phyloP scores from a whole-genome alignment of 176 grass and related monocot species.

The Poa annua region DNA sequence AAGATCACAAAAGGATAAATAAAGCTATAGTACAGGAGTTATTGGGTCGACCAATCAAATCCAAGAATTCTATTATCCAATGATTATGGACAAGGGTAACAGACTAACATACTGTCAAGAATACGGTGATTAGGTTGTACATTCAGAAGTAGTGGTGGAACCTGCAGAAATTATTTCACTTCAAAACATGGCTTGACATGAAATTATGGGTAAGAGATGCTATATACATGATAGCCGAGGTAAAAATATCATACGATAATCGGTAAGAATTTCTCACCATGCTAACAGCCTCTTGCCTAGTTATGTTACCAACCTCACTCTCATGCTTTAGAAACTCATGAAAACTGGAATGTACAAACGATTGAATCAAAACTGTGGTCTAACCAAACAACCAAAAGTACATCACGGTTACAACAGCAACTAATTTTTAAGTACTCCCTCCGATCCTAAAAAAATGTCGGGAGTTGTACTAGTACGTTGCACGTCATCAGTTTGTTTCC shows the following conservation, averaged over 20 bases:
- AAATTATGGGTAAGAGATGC: background rate
- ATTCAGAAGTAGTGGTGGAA: constrained; percentile 86
- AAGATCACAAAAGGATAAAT: constrained; percentile 26
- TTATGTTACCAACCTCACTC: constrained; percentile 96
- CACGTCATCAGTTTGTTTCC: too few relatives aligned
- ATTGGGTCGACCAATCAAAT: constrained; percentile 20
- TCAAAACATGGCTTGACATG: constrained; percentile 27
- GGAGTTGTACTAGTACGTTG: too few relatives aligned
- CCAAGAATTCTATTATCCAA: background rate
- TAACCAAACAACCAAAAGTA: constrained; percentile 33
- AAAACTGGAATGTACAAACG: constrained; percentile 61
- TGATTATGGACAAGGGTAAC: constrained; percentile 22
- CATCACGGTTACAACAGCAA: constrained; percentile 15
- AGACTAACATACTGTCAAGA: constrained; percentile 85
- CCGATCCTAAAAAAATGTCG: too few relatives aligned
- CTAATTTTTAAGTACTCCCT: background rate
- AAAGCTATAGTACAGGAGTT: background rate
- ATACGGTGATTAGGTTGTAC: constrained; percentile 77
- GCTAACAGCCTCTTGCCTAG: constrained; percentile 98
- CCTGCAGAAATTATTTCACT: constrained; percentile 52
- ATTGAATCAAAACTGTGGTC: constrained; percentile 29
- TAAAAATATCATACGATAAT: constrained; percentile 26
- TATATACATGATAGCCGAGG: constrained; percentile 16
- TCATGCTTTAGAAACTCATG: constrained; percentile 95
- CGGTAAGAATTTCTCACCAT: constrained; percentile 60